phyloP scores from a whole-genome alignment of 1,284 basidiomycete species.

The Afroboletus lepidellus region DNA sequence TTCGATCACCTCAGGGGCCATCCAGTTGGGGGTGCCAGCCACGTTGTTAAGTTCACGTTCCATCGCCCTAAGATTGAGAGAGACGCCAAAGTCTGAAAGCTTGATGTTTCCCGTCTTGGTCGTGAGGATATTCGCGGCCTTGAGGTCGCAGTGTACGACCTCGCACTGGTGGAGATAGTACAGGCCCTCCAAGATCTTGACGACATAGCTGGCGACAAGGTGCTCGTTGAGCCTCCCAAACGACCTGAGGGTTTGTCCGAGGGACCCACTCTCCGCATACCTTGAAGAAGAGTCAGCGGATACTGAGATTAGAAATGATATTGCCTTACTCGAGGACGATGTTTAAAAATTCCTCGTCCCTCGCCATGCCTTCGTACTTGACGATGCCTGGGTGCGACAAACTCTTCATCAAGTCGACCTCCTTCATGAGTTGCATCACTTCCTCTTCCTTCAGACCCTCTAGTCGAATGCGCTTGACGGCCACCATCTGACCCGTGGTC shows the following conservation, averaged over 20 bases:
- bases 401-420: conserved; percentile 88
- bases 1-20: conserved; percentile 95
- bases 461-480: conserved; percentile 88
- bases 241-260: conserved; percentile 86
- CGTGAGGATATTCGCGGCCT: conserved; percentile 97
- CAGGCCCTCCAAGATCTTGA: conserved; percentile 91
- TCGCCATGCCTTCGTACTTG: conserved; percentile 94
- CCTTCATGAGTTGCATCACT: conserved; percentile 83
- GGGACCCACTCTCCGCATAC: conserved; percentile 91
- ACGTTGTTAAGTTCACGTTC: conserved; percentile 86
- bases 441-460: conserved; percentile 86
- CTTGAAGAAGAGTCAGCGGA: conserved; percentile 40
- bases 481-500: conserved; percentile 91
- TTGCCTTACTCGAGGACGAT: conserved; percentile 86
- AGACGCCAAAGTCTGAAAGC: conserved; percentile 97
- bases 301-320: conserved; percentile 9
- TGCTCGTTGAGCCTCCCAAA: conserved; percentile 91
- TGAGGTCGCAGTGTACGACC: conserved; percentile 90
- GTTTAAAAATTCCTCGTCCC: conserved; percentile 82
- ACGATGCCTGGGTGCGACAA: conserved; percentile 91
- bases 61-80: conserved; percentile 96
- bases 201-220: conserved; percentile 86
- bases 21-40: conserved; percentile 96
- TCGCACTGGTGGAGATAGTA: conserved; percentile 85
- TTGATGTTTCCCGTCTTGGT: conserved; percentile 98